These are phyloP conservation scores for Tagetes patula DNA, from an alignment of 129 eudicot species.

Conservation along the genomic window DNA sequence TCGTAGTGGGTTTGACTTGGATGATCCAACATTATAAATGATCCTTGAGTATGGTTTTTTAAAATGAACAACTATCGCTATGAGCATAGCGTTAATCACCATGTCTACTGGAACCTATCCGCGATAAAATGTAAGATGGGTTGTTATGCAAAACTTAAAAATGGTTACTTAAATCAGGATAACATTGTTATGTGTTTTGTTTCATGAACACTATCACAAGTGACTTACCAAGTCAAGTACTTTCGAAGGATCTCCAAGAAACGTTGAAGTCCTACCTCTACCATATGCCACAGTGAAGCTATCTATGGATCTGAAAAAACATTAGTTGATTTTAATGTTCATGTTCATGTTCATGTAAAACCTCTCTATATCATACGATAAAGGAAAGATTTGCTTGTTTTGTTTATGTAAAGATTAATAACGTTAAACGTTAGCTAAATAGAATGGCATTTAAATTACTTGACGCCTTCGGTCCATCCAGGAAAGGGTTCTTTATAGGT, in stretches of 20 bases:
- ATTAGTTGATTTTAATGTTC: neutral
- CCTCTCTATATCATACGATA: no score
- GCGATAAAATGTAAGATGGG: neutral
- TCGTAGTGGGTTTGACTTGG: conserved; percentile 35
- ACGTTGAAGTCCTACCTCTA: conserved; percentile 26
- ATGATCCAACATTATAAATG: conserved; percentile 48
- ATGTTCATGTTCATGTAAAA: neutral
- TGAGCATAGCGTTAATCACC: conserved; percentile 45
- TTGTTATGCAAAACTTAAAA: no score
- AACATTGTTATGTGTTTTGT: neutral
- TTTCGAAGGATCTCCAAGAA: conserved; percentile 16
- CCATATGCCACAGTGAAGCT: conserved; percentile 13
- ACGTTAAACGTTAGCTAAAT: neutral
- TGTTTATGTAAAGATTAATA: no score
- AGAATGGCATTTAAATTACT: conserved; percentile 21
- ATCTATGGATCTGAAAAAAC: conserved; percentile 26
- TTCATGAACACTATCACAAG: no score
- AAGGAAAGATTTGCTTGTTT: no score
- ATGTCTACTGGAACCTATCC: conserved; percentile 51
- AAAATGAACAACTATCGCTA: conserved; percentile 42
- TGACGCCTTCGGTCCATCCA: conserved; percentile 69
- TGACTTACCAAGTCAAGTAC: conserved; percentile 32
- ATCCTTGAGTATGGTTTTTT: conserved; percentile 15
- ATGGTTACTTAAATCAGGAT: neutral
- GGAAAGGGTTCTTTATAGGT: conserved; percentile 57